Conservation (phyloP, 129 eudicot genomes). For the Solidago caesia region DNA sequence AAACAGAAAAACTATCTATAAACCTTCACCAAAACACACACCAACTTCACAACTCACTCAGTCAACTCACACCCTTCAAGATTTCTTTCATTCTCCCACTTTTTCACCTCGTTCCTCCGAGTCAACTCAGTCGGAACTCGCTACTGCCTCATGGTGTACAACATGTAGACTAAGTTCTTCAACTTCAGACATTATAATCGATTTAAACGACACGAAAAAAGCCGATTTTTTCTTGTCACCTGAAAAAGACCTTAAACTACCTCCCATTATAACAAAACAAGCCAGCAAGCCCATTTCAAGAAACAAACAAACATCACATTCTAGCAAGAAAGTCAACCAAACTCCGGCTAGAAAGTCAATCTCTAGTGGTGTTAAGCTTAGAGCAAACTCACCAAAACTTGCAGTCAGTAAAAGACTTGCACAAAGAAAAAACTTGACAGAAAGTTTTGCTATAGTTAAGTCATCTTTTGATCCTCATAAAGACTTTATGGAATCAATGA, state of each 20-base stretch:
- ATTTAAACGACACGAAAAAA: constrained; percentile 32
- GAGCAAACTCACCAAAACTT: constrained; percentile 49
- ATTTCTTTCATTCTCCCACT: constrained; percentile 41
- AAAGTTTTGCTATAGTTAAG: constrained; percentile 63
- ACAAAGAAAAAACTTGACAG: constrained; percentile 30
- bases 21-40: constrained; percentile 58
- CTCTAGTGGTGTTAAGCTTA: constrained; percentile 52
- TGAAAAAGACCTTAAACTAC: constrained; percentile 40
- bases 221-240: constrained; percentile 15
- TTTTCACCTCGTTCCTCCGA: constrained; percentile 33
- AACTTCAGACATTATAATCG: constrained; percentile 48
- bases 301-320: constrained; percentile 11
- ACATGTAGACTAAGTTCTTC: constrained; percentile 46
- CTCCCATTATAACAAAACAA: constrained; percentile 56
- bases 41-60: constrained; percentile 23
- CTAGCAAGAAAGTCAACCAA: constrained; percentile 31
- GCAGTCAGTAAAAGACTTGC: constrained; percentile 37
- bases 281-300: constrained; percentile 13
- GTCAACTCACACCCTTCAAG: constrained; percentile 28
- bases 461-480: constrained; percentile 58
- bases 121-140: constrained; percentile 40
- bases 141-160: constrained; percentile 33
- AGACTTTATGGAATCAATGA: constrained; percentile 70
- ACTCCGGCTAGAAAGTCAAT: constrained; percentile 39
- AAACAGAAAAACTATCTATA: constrained; percentile 58